Conservation (phyloP, 2,329 filamentous ascomycete species). For the Fusarium concolor region DNA sequence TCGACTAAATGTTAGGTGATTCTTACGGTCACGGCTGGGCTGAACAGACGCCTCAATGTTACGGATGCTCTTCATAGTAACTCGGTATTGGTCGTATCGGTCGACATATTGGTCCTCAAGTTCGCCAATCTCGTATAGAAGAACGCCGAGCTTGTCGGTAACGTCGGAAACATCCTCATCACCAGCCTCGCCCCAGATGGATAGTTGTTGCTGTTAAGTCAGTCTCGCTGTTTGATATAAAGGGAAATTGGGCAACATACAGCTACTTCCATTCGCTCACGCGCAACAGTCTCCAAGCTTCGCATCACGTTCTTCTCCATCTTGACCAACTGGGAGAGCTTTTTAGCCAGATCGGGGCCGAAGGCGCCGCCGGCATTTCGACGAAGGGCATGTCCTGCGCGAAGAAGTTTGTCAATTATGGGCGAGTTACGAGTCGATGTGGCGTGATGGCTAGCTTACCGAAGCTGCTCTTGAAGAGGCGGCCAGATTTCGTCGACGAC, state of each 20-base stretch:
- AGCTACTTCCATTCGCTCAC: conserved; percentile 98
- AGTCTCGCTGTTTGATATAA: conserved; percentile 5
- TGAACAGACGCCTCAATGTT: conserved; percentile 99
- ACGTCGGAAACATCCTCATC: conserved; percentile 99
- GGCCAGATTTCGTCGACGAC: conserved; percentile 89
- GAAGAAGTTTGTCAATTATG: conserved; percentile 16
- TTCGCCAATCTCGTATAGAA: conserved; percentile 98
- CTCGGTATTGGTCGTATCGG: conserved; percentile 98
- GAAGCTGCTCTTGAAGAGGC: conserved; percentile 86
- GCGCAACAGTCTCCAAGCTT: conserved; percentile 92
- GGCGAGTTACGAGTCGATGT: background rate
- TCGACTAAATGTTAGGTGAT: background rate
- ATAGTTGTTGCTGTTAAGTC: conserved; percentile 87
- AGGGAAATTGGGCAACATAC: conserved; percentile 66
- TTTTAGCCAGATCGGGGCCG: conserved; percentile 91
- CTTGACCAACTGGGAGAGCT: conserved; percentile 97
- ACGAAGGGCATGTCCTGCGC: conserved; percentile 73
- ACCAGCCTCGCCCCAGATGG: conserved; percentile 93
- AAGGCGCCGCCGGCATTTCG: conserved; percentile 81
- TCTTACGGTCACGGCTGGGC: conserved; percentile 93
- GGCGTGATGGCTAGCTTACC: conserved; percentile 67
- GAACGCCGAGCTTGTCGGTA: conserved; percentile 96
- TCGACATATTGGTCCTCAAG: conserved; percentile 98
- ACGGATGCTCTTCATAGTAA: conserved; percentile 99
- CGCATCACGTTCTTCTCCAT: conserved; percentile 99